Conservation (phyloP, 768 basidiomycete genomes). For the Suillus luteus region DNA sequence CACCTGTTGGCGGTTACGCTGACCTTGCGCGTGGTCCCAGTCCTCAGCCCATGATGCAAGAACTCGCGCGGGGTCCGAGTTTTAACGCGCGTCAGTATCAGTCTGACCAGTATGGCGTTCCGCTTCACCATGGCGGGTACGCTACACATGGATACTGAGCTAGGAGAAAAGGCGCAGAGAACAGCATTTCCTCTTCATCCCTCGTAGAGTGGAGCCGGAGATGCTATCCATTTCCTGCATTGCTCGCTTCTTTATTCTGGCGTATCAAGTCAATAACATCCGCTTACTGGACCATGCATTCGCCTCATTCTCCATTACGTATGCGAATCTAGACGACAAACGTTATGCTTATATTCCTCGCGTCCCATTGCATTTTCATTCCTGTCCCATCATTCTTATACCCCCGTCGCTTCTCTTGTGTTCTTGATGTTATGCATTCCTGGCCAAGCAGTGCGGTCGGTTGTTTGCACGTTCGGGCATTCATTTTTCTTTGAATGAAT, state of each 20-base stretch:
- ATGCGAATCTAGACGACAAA: constrained; percentile 7
- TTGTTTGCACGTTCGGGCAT: constrained; percentile 6
- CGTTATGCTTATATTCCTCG: constrained; percentile 9
- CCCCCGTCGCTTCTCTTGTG: constrained; percentile 7
- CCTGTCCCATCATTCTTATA: not conserved
- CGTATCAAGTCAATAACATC: constrained; percentile 7
- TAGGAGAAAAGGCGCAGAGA: not conserved
- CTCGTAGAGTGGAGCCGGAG: not conserved
- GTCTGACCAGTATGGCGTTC: constrained; percentile 58
- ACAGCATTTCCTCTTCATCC: not conserved
- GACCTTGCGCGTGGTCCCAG: constrained; percentile 77
- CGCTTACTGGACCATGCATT: constrained; percentile 37
- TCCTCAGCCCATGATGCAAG: constrained; percentile 58
- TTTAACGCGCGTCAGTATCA: constrained; percentile 46
- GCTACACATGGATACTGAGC: constrained; percentile 22
- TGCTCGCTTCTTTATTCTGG: constrained; percentile 1
- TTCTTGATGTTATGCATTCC: not conserved
- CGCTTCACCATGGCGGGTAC: constrained; percentile 55
- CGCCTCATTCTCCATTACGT: constrained; percentile 12
- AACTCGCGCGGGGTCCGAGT: constrained; percentile 40
- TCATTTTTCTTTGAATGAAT: not conserved
- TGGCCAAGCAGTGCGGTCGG: not conserved
- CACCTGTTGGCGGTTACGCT: constrained; percentile 79
- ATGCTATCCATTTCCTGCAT: not conserved
- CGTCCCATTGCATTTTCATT: not conserved